Evolutionary conservation across 2,329 filamentous ascomycete genomes (phyloP).

Genomic region (Cladosporium sp.): DNA sequence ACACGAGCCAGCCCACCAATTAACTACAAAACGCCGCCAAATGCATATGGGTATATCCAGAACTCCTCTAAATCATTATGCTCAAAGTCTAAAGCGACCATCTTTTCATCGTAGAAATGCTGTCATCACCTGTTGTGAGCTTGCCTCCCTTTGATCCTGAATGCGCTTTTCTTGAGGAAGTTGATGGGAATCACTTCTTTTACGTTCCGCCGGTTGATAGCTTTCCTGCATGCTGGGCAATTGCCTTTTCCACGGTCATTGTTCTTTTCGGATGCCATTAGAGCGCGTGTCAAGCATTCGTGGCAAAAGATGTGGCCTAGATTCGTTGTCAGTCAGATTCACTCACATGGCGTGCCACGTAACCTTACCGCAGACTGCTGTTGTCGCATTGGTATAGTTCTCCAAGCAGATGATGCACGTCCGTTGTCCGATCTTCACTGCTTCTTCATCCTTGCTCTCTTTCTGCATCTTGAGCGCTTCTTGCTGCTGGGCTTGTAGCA

Average conservation of each 20-base stretch:
- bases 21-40: not conserved
- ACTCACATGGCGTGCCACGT: not conserved
- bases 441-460: constrained; percentile 15
- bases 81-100: no score
- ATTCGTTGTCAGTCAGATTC: constrained; percentile 6
- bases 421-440: constrained; percentile 41
- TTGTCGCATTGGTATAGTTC: constrained; percentile 55
- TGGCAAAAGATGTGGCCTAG: constrained; percentile 62
- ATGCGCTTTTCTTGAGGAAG: constrained; percentile 37
- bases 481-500: constrained; percentile 28
- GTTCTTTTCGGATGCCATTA: constrained; percentile 53
- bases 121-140: not conserved
- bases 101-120: not conserved
- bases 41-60: not conserved
- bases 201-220: constrained; percentile 36
- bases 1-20: not conserved
- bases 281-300: constrained; percentile 57
- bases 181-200: constrained; percentile 39
- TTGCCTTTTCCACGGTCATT: constrained; percentile 40
- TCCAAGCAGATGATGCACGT: constrained; percentile 64
- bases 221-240: constrained; percentile 46
- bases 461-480: constrained; percentile 24
- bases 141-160: constrained; percentile 9
- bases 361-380: constrained; percentile 55
- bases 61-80: not conserved